Base-by-base conservation (phyloP, 345 rosid species). In the Ceriops decandra region DNA sequence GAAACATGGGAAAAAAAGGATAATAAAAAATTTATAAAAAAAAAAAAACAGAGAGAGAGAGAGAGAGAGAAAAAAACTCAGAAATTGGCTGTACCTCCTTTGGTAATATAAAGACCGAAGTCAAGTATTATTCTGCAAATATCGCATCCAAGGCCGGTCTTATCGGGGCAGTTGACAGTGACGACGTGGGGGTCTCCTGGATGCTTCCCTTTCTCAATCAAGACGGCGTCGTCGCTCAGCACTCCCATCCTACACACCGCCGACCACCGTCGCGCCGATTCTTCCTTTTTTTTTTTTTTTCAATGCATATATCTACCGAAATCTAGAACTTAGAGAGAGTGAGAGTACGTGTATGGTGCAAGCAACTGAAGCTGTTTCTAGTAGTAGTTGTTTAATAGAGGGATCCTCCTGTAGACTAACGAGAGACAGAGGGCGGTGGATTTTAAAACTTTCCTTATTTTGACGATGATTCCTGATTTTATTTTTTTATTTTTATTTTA, bases 161-260 rank as follows among this genome's bases (percentile, higher is more conserved):
- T 82, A 64, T 88, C 91, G 0, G 95, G 93, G 72, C 95, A 92
- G 76, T 92, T 92, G 17, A 88, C 93, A 31, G 95, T 90, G 52
- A 92, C 68, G 42, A 88, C 83, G 79, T 70, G 80, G 16, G 98
- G 84, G 5, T 92, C 95, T 15, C 87, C 91, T 0, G 79, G 75
- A 51, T 78, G 83, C 72, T 82, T 84, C 35, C 90, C 87, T 68
- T 81, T 77, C 80, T 87, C 75, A 70, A 92, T 85, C 65, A 84
- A n/a, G 24, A 92, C 90, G 47, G 70, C 69, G 76, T 92, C 92
- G 75, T 82, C 84, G 73, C 72, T 73, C 31, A 85, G 81, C 56
- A 80, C 74, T 66, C 84, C 84, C 92, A 88, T 88, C 49, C 49
- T 42, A 0, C 17, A 3, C 49, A 13, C 49, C 49, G 5, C 17